Base-by-base conservation (phyloP, 768 basidiomycete genomes). In the Leucocoprinus sp. region DNA sequence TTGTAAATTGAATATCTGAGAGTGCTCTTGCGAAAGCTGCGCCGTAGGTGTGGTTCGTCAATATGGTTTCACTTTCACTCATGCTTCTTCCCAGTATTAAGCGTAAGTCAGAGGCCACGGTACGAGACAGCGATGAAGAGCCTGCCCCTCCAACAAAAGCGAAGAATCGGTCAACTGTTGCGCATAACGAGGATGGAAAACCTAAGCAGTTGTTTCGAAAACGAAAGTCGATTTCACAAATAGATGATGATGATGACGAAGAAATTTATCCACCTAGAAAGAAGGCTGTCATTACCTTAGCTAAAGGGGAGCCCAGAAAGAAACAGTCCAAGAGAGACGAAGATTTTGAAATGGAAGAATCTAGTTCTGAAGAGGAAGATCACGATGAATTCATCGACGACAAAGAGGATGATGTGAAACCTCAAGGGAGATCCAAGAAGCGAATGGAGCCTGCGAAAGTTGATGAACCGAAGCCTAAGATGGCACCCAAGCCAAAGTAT, bases 251-350 rank as follows among this genome's bases (percentile, higher is more conserved):
- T 12, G 39, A 36, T 0, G 24, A 27, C 22, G 68, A 67, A 12
- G 64, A 64, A 3, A 51, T 49, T 12, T 54, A 65, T 0, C 68
- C 70, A 1, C 67, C 67, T 2, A 68, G 61, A 59, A 72, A 72
- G 61, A 72, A 71, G 48, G 43, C 55, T 11, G 63, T 65, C 0
- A 51, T 62, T 1, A 35, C 54, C 5, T 40, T 59, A 4, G 44
- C 57, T 3, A 44, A 55, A 42, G 43, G 54, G 41, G 60, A 56
- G 42, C 8, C 52, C 8, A 45, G 57, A 35, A 57, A 53, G 9
- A 19, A 35, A 11, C 60, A 57, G 41, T 56, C 55, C 29, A 34
- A 37, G 9, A 55, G 56, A 35, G 54, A 65, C 34, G 63, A 63
- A n/a, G 60, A 62, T 37, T 59, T 55, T 39, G 54, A 56, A 8